phyloP scores from a whole-genome alignment of 345 rosid genomes.

The Zanthoxylum bungeanum region DNA sequence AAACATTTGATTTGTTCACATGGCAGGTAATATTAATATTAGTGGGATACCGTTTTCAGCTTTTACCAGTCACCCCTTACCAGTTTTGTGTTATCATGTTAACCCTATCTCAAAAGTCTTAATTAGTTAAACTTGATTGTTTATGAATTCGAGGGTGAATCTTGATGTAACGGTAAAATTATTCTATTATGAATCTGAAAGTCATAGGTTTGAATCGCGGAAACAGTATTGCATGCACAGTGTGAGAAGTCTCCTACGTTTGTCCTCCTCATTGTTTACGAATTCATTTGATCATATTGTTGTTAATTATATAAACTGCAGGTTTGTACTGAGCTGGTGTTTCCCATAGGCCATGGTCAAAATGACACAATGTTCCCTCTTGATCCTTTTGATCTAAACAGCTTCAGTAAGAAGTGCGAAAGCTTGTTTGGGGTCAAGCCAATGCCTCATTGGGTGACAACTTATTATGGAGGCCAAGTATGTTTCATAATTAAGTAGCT shows the following conservation, averaged over 20 bases:
- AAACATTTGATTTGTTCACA: background rate
- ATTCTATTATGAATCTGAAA: too few relatives aligned
- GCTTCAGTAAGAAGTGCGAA: constrained; percentile 35
- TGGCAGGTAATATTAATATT: background rate
- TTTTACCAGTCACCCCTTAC: too few relatives aligned
- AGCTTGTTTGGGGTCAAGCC: constrained; percentile 54
- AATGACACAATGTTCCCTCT: constrained; percentile 56
- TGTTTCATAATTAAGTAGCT: background rate
- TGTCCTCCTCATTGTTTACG: background rate
- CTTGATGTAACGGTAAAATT: too few relatives aligned
- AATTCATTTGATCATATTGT: background rate
- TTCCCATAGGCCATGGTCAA: constrained; percentile 50
- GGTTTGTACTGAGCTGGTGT: constrained; percentile 66
- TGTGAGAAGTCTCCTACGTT: too few relatives aligned
- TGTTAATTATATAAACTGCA: constrained; percentile 17
- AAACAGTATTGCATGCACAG: too few relatives aligned
- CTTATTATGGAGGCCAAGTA: constrained; percentile 57
- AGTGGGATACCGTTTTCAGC: too few relatives aligned
- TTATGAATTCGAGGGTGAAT: too few relatives aligned
- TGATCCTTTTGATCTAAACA: constrained; percentile 38
- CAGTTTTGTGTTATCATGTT: too few relatives aligned
- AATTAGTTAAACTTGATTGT: background rate
- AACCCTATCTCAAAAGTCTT: background rate
- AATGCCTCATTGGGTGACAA: constrained; percentile 67
- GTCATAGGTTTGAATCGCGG: too few relatives aligned